Evolutionary conservation across 2,329 filamentous ascomycete species (phyloP), one percentile per base, ranked within the genome.

Genomic region (Fusarium staphyleae): DNA sequence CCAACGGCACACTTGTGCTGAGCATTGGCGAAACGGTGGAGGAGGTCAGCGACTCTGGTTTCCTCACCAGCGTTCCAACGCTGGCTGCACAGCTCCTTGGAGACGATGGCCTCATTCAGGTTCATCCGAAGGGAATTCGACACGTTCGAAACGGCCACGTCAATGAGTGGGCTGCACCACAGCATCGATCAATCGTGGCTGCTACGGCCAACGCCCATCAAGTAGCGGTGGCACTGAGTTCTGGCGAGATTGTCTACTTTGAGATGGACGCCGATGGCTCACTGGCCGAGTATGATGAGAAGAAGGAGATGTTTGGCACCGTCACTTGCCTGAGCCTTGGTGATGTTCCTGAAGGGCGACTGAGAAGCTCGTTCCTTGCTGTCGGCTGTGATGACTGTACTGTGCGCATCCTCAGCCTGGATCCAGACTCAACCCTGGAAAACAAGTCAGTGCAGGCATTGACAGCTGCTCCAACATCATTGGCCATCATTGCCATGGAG

Each of bases 381-480:
- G 93, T 99, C 36, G 96, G 96, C 5, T 98, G 93, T 70, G 95
- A 97, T 67, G 95, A 99, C 74, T 92, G 91, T 53, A 98, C 95
- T 1, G 95, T 99, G 46, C 89, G 95, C 46, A 91, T 99, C 46
- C 82, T 96, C 48, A 96, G 92, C 68, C 77, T 97, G 24, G 91
- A 96, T 67, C 91, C 92, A 0, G 93, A 97, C 61, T 89, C 90
- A 3, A 96, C 92, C 0, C 78, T 99, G 10, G 91, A 96, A 72
- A 95, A 89, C 72, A 96, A 96, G 70, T 97, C 92, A 4, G 90
- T 99, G 3, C 95, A 98, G 73, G 93, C 93, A 13, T 77, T 98
- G 59, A 96, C 93, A 3, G 93, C 93, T 3, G 89, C 92, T 0
- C 95, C 95, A 7, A 96, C 91, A 11, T 87, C 91, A 1, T 78